Percentiles rank a stretch among this genome's conserved stretches.
Evolutionary conservation across 2,329 filamentous ascomycete species (phyloP).

Genomic region (Magnaporthiopsis rhizophila): DNA sequence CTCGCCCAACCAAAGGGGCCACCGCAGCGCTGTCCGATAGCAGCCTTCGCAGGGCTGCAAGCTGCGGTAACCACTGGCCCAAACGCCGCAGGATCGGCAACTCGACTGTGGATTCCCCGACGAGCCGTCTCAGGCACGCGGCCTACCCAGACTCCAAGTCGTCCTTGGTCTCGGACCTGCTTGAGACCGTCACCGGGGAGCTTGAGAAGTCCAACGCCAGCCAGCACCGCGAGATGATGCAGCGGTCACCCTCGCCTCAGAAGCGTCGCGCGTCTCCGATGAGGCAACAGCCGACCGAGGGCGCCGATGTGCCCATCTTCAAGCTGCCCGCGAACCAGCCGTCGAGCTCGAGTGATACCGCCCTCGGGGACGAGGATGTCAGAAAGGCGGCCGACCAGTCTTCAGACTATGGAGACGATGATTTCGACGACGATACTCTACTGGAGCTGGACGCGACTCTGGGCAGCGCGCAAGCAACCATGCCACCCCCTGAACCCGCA

Average conservation of each 20-base stretch:
- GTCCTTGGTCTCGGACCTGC: conserved; percentile 51
- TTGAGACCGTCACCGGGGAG: conserved; percentile 56
- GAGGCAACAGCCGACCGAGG: conserved; percentile 10
- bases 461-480: conserved; percentile 11
- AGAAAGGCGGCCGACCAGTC: conserved; percentile 7
- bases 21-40: conserved; percentile 31
- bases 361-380: not conserved
- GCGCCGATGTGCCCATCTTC: not conserved
- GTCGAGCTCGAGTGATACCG: not conserved
- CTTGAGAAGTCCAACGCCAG: conserved; percentile 33
- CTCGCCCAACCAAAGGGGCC: conserved; percentile 44
- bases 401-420: conserved; percentile 49
- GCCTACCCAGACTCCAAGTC: conserved; percentile 46
- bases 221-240: conserved; percentile 20
- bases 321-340: conserved; percentile 1
- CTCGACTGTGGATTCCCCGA: conserved; percentile 27
- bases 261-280: conserved; percentile 23
- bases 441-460: conserved; percentile 43
- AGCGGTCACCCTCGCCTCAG: conserved; percentile 36
- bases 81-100: conserved; percentile 58
- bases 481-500: conserved; percentile 7
- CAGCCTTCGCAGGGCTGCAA: conserved; percentile 55
- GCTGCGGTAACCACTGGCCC: conserved; percentile 63
- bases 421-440: conserved; percentile 43
- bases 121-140: conserved; percentile 24